Base-by-base conservation (phyloP, 345 rosid genomes). In the Boechera divaricarpa region DNA sequence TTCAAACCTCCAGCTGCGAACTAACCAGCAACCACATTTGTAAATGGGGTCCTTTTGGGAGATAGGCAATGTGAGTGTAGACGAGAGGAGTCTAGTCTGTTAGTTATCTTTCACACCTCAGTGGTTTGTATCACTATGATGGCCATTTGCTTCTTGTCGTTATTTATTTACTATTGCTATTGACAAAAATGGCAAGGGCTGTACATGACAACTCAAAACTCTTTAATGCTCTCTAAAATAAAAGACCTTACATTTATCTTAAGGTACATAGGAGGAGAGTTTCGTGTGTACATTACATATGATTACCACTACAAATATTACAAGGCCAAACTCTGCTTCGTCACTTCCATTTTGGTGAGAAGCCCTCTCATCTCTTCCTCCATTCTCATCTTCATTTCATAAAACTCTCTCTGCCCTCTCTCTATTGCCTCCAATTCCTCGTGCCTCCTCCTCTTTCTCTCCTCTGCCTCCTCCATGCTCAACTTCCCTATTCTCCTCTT, bases 321-420 rank as follows among this genome's bases (percentile, higher is more conserved):
- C 80, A 84, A 77, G 81, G 89, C 74, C 49, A 90, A 80, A 68
- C 87, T 89, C 61, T 83, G 86, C 70, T 84, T 91, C 24, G 98
- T 88, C 29, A 92, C 85, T 83, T 95, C 99, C 97, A 95, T 88
- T 84, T 87, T 90, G 84, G 83, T 54, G 58, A 92, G 76, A 13
- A 92, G 86, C 77, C 88, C 93, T 69, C 88, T 92, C 63, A 95
- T 91, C 74, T 95, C 99, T 12, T 90, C 85, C 83, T 92, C 97
- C 98, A 92, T 92, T 78, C 98, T 89, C 82, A 79, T 81, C 87
- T 86, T 95, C 98, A 92, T 86, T 44, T 80, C 80, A 48, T 80
- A 86, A 75, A 90, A 94, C 18, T 92, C 98, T 45, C 79, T 85
- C 57, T 87, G 88, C 28, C 97, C 94, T 79, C 89, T 88, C 71